Evolutionary conservation across 768 basidiomycete genomes (phyloP), one percentile per base, ranked within the genome.

Genomic region (Xerocomus brunneocitrinus): DNA sequence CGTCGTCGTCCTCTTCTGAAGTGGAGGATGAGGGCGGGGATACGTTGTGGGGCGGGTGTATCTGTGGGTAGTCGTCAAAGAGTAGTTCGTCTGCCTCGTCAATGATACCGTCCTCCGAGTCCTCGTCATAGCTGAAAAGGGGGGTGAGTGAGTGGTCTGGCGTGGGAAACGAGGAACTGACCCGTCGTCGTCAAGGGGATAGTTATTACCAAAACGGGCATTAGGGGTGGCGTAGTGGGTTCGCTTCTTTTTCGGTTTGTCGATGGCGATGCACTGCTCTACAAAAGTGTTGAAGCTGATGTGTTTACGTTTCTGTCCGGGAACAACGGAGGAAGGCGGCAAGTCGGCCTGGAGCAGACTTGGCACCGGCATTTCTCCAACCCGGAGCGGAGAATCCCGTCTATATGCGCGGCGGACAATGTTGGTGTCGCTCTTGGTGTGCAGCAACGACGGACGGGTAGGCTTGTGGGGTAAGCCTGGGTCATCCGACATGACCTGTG

Each of bases 231-330:
- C 31, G 48, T 47, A 54, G 30, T 42, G 47, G 0, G 46, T 38
- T 31, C 56, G 66, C 56, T 66, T 70, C 55, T 62, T 64, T 52
- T 75, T 73, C 0, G 89, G 89, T 62, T 85, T 85, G 65, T 91
- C 90, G 65, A 92, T 89, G 40, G 90, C 86, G 54, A 99, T 95
- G 65, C 84, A 93, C 68, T 98, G 95, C 68, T 97, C 90, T 36
- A 99, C 95, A 66, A 95, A 97, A 0, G 95, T 95, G 70, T 98
- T 98, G 79, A 98, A 98, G 61, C 81, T 87, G 74, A 98, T 98
- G 68, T 97, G 95, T 58, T 86, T 86, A 74, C 86, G 90, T 76
- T 84, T 85, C 54, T 64, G 71, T 27, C 53, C 56, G 49, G 51
- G 56, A 39, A 42, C 14, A 8, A 59, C 47, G 50, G 65, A 41